phyloP scores from a whole-genome alignment of 2,329 filamentous ascomycete genomes.

The Colletotrichum shisoi region DNA sequence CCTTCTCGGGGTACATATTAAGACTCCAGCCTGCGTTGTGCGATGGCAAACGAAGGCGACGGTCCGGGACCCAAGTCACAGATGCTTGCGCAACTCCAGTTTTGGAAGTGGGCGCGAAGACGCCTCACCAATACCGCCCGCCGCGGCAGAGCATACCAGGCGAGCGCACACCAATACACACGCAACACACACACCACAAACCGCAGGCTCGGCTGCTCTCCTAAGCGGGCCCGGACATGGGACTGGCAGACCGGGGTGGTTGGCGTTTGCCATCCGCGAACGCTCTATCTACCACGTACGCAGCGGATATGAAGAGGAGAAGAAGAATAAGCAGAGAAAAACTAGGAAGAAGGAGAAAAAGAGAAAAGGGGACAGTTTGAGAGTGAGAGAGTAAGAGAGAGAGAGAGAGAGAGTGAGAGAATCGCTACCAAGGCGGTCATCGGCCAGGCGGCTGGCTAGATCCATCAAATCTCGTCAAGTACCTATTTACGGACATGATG shows the following conservation, averaged over 20 bases:
- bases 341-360: neutral
- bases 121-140: conserved; percentile 13
- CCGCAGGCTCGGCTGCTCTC: neutral
- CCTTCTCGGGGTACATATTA: neutral
- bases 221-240: conserved; percentile 11
- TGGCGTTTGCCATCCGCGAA: neutral
- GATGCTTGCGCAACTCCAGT: conserved; percentile 32
- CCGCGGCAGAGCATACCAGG: conserved; percentile 1
- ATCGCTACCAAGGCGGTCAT: conserved; percentile 21
- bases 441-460: conserved; percentile 16
- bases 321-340: no score
- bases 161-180: neutral
- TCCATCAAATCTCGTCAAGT: conserved; percentile 38
- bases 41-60: conserved; percentile 3
- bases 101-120: neutral
- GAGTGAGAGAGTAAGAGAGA: neutral
- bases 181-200: neutral
- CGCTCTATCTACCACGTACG: conserved; percentile 1
- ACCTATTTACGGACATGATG: conserved; percentile 39
- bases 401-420: neutral
- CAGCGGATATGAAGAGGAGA: neutral
- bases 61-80: conserved; percentile 25
- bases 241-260: conserved; percentile 2
- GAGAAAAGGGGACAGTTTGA: neutral
- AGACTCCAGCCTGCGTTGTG: neutral